Percentiles rank a stretch among this genome's conserved stretches.
Evolutionary conservation across 495 filamentous ascomycete species (phyloP).

Genomic region (Penicillium diatomitis): DNA sequence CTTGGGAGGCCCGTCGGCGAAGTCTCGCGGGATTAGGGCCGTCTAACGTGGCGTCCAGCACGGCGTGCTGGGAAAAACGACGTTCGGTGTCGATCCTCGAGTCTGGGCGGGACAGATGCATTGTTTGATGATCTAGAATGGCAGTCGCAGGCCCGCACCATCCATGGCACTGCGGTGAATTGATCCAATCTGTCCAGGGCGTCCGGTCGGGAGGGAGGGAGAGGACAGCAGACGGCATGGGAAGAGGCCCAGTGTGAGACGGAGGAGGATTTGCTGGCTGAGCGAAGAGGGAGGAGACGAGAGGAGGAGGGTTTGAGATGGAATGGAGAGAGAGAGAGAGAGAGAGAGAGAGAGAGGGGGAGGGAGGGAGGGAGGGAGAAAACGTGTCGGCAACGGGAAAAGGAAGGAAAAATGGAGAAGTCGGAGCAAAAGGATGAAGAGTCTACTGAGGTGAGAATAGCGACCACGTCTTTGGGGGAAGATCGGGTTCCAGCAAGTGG

Average conservation of each 20-base stretch:
- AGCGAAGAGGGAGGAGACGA: neutral
- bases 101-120: constrained; percentile 17
- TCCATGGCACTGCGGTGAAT: constrained; percentile 31
- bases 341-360: neutral
- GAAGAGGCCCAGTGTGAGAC: neutral
- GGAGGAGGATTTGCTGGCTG: neutral
- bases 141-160: constrained; percentile 20
- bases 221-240: constrained; percentile 11
- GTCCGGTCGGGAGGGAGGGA: constrained; percentile 11
- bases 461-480: too few species aligned
- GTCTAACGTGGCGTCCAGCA: constrained; percentile 5
- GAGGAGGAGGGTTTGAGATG: neutral
- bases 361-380: neutral
- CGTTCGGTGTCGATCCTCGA: constrained; percentile 13
- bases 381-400: neutral
- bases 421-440: neutral
- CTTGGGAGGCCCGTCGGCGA: constrained; percentile 34
- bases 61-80: constrained; percentile 11
- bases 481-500: too few species aligned
- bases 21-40: constrained; percentile 20
- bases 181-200: constrained; percentile 29
- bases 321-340: neutral
- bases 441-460: too few species aligned
- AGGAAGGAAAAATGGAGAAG: constrained; percentile 6
- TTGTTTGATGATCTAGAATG: constrained; percentile 20